Evolutionary conservation across 768 basidiomycete species (phyloP), one percentile per base, ranked within the genome.

Genomic region (Mrakia gelida): DNA sequence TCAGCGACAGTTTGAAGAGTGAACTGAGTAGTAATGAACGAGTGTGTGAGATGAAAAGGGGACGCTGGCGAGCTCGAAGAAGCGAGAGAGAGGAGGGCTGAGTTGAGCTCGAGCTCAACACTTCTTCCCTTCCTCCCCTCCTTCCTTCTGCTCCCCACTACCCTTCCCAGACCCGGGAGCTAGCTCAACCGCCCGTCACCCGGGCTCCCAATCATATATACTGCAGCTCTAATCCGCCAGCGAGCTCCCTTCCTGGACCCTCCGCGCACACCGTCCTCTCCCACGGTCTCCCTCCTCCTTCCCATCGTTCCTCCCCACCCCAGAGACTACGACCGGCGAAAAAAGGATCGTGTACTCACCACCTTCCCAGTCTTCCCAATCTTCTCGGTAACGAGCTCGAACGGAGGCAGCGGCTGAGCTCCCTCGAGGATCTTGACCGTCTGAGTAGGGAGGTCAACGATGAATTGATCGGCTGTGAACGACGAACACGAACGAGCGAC

Each of bases 301-400:
- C 30, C 21, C n/a, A n/a, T n/a, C n/a, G n/a, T n/a, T n/a, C n/a
- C 30, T 10, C 34, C n/a, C n/a, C 3, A 32, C 61, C 38, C 38
- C 38, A 38, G 38, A 38, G 38, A 38, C 38, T n/a, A n/a, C n/a
- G n/a, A n/a, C n/a, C 59, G 59, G 3, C 34, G 11, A 65, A 18
- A 15, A 30, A 65, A 28, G n/a, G 16, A 23, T 38, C n/a, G 45
- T 13, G 18, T 1, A 80, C 86, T 32, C 73, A 92, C 93, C 90
- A 92, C 88, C 85, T 95, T 95, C 80, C 94, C 94, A 15, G 94
- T 96, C 89, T 94, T 95, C 88, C 89, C 89, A 82, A 96, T 93
- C 86, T 87, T 92, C 73, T 86, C 90, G 18, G 89, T 84, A 67
- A 94, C 86, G 3, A 87, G 86, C 0, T 93, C 92, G 83, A 91